These are phyloP conservation scores for Lipomyces spencermartinsiae DNA, from an alignment of 805 yeast genomes.

Conservation along the genomic window DNA sequence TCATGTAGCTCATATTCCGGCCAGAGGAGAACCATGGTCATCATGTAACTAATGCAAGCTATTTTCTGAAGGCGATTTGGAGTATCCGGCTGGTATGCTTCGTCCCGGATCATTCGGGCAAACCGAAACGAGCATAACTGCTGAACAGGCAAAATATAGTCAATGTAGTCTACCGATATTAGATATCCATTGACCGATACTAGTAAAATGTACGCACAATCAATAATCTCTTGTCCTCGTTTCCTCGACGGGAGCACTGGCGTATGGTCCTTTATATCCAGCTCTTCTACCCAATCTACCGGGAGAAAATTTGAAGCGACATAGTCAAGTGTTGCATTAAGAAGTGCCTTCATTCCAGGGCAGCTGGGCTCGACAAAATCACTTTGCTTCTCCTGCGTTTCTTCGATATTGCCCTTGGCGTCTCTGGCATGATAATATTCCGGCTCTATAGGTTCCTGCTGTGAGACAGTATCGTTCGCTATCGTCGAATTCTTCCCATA, in stretches of 20 bases:
- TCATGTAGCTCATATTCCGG: constrained; percentile 13
- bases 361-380: neutral
- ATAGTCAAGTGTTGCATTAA: constrained; percentile 26
- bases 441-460: neutral
- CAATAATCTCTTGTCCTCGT: constrained; percentile 10
- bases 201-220: constrained; percentile 11
- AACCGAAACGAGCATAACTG: constrained; percentile 19
- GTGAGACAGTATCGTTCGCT: neutral
- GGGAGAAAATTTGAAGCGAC: constrained; percentile 22
- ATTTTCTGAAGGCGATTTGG: constrained; percentile 16
- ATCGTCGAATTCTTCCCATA: neutral
- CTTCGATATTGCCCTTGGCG: neutral
- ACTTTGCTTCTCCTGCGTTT: neutral
- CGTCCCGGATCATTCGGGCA: constrained; percentile 12
- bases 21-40: constrained; percentile 10
- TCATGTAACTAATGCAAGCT: constrained; percentile 23
- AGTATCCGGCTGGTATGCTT: constrained; percentile 13
- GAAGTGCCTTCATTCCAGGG: constrained; percentile 13
- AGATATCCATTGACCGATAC: neutral
- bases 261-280: constrained; percentile 8
- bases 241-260: constrained; percentile 6
- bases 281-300: constrained; percentile 21
- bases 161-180: constrained; percentile 14
- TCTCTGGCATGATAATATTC: neutral
- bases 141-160: constrained; percentile 14